Evolutionary conservation across 441 rosid species (phyloP), one percentile per base, ranked within the genome.

Genomic region (Euphorbia corollata): DNA sequence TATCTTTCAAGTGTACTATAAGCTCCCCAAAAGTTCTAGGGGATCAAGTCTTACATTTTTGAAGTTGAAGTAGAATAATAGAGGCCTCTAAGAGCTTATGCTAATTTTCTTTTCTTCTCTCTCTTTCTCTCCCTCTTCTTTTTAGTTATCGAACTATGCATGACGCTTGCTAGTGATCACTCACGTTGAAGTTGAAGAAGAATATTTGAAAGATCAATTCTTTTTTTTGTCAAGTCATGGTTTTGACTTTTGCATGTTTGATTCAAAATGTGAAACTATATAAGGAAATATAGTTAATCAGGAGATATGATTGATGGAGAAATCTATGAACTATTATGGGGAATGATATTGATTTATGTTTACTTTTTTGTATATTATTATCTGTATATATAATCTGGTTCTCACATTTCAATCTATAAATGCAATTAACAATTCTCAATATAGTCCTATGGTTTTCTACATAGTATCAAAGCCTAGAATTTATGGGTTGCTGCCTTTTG

Each of bases 161-260:
- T 30, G 18, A 50, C 16, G 22, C 43, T 32, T n/a, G 22, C 12
- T 18, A 59, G 8, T n/a, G 54, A 50, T n/a, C 0, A 59, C 12
- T 39, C 23, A 20, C 10, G 2, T 38, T 20, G 48, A 39, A 18
- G 8, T 19, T 6, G 9, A 19, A 61, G 27, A 43, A 43, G 10
- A 6, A 5, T 38, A 24, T 8, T 43, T 9, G 16, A 24, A 47
- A 27, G 48, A 50, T 18, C 11, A 51, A 7, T 65, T 51, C 47
- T 30, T 51, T 59, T n/a, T 32, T 23, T 65, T 65, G 11, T 65
- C 59, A 50, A 32, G 59, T 65, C 59, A 19, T 15, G 22, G 59
- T 19, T 50, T n/a, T n/a, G n/a, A n/a, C n/a, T n/a, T n/a, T 64
- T n/a, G 32, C 32, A 11, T 12, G 4, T 18, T 45, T 43, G 30